Evolutionary conservation across 2,329 filamentous ascomycete genomes (phyloP).

Genomic region (Pseudocercospora pini-densiflorae): DNA sequence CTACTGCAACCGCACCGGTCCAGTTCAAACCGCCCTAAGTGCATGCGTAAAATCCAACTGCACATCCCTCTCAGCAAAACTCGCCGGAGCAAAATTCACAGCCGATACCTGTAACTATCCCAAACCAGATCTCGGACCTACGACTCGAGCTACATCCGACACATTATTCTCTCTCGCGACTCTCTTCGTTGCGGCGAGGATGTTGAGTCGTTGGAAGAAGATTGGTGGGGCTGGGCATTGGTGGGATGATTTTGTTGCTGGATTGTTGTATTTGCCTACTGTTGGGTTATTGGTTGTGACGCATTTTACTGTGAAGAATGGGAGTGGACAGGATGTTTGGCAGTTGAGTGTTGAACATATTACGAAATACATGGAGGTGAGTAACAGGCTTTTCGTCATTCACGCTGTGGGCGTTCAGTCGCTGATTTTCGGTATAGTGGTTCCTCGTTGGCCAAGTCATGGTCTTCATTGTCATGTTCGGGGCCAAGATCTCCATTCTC

Average conservation of each 20-base stretch:
- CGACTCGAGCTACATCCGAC: not conserved
- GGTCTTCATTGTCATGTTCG: slow-evolving; percentile 12
- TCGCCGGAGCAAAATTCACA: slow-evolving; percentile 8
- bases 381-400: not conserved
- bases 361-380: slow-evolving; percentile 9
- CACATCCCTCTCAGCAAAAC: slow-evolving; percentile 2
- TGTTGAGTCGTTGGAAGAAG: slow-evolving; percentile 5
- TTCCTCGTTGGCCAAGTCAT: slow-evolving; percentile 11
- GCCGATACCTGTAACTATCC: slow-evolving; percentile 1
- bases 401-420: no score
- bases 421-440: not conserved
- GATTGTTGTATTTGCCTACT: not conserved
- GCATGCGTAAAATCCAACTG: slow-evolving; percentile 1
- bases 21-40: not conserved
- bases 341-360: not conserved
- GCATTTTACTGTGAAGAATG: slow-evolving; percentile 18
- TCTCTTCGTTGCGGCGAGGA: slow-evolving; percentile 4
- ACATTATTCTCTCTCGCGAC: slow-evolving; percentile 12
- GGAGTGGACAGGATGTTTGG: slow-evolving; percentile 13
- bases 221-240: slow-evolving; percentile 5
- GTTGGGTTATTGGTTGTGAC: slow-evolving; percentile 25
- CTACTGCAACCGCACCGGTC: slow-evolving; percentile 9
- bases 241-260: slow-evolving; percentile 5
- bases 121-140: slow-evolving; percentile 1
- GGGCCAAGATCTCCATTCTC: slow-evolving; percentile 5